A percentile compares a stretch with the other conserved stretches of the same genome.
Conservation (phyloP, 1,284 basidiomycete genomes). For the Papiliotrema flavescens region DNA sequence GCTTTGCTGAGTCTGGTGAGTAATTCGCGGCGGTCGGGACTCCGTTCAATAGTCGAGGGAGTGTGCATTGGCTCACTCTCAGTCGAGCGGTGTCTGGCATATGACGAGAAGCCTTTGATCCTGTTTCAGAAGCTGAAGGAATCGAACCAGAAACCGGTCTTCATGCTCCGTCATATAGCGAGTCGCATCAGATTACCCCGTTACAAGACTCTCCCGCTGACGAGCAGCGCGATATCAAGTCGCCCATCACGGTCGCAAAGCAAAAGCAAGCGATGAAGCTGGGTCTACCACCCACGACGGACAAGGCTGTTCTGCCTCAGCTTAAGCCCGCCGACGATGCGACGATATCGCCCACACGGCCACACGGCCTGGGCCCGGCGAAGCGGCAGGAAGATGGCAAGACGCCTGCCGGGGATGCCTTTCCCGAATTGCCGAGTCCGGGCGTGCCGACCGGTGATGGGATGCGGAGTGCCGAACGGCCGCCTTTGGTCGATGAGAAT, state of each 20-base stretch:
- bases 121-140: conserved; percentile 98
- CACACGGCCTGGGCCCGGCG: conserved; percentile 10
- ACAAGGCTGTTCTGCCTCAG: conserved; percentile 27
- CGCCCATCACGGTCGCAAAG: conserved; percentile 89
- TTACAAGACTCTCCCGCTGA: too few species aligned
- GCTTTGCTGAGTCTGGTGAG: conserved; percentile 83
- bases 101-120: conserved; percentile 95
- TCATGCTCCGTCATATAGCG: conserved; percentile 98
- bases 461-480: conserved; percentile 4
- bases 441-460: conserved; percentile 27
- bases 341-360: conserved; percentile 33
- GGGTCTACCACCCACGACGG: conserved; percentile 31
- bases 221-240: conserved; percentile 71
- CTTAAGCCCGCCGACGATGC: conserved; percentile 30
- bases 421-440: conserved; percentile 45
- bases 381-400: conserved; percentile 17
- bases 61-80: too few species aligned
- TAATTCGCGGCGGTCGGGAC: conserved; percentile 8
- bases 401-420: conserved; percentile 30
- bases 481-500: conserved; percentile 37
- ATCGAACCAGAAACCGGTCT: conserved; percentile 92
- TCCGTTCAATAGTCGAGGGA: too few species aligned
- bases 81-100: conserved; percentile 85
- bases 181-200: too few species aligned
- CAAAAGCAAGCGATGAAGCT: conserved; percentile 72